Evolutionary conservation across 805 yeast genomes (phyloP).

Genomic region (Maudiozyma turicensis): DNA sequence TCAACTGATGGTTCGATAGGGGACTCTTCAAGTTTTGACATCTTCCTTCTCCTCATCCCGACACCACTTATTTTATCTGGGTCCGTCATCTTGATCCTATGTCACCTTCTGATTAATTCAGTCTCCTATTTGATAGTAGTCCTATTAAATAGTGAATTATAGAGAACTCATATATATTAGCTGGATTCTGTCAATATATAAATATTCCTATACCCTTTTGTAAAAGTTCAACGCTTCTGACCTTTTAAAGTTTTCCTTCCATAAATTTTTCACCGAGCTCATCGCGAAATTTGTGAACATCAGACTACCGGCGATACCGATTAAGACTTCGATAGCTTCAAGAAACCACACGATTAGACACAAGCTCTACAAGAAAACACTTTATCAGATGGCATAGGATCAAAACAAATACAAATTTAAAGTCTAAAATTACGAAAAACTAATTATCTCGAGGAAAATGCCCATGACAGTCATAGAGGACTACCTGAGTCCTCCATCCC

Average conservation of each 20-base stretch:
- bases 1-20: neutral
- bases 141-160: no score
- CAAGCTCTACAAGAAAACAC: no score
- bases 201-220: no score
- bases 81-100: neutral
- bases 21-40: neutral
- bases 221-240: no score
- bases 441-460: neutral
- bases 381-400: no score
- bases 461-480: neutral
- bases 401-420: neutral
- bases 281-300: neutral
- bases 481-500: neutral
- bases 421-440: neutral
- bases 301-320: neutral
- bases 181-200: no score
- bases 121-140: neutral
- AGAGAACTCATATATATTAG: no score
- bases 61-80: conserved; percentile 6
- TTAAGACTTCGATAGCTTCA: no score
- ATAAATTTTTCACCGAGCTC: neutral
- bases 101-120: neutral
- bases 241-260: no score
- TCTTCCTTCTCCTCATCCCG: conserved; percentile 19
- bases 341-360: no score